Base-by-base conservation (phyloP, 2,329 filamentous ascomycete species). In the Pyrenophora teres region DNA sequence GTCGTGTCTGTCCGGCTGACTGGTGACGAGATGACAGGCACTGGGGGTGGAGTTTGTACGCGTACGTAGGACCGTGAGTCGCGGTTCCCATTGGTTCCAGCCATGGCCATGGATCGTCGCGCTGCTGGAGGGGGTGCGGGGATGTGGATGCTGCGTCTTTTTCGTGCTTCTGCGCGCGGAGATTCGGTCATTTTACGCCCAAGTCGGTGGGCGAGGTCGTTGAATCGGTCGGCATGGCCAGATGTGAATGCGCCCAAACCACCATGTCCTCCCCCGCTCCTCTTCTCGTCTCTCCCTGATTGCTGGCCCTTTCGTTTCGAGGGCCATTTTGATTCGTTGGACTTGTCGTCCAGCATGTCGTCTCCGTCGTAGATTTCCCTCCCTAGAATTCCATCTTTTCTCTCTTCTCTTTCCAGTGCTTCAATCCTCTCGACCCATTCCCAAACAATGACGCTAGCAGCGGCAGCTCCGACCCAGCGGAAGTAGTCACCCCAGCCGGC, bases 391-490 rank as follows among this genome's bases (percentile, higher is more conserved):
- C 92, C 92, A 63, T 96, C 92, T 74, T 95, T 96, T 74, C 92
- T 91, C 71, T 96, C 92, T 72, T 96, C 92, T 61, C 92, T 85
- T 76, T 97, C 92, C 55, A 96, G 75, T 0, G 92, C 90, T 72
- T 97, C 92, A 41, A 97, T 97, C 21, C 92, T 84, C 74, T 97
- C 92, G 3, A 97, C 92, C 92, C 92, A 97, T 74, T 97, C 92
- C 92, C 92, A 97, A 2, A 97, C 92, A 18, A 96, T 90, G n/a
- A 96, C 92, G 74, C 91, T 96, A 23, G 92, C 92, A 1, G 92
- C 92, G 0, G 92, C 92, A 1, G 92, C 92, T 40, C 92, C 92
- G n/a, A 96, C 92, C 92, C 92, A 97, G 65, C 92, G 82, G 39
- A 96, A 92, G 68, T 96, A 97, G 68, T 96, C 92, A 68, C 92